A percentile compares a stretch with the other conserved stretches of the same genome.
Conservation (phyloP, 1,284 basidiomycete genomes). For the Phylloboletellus chloephorus region DNA sequence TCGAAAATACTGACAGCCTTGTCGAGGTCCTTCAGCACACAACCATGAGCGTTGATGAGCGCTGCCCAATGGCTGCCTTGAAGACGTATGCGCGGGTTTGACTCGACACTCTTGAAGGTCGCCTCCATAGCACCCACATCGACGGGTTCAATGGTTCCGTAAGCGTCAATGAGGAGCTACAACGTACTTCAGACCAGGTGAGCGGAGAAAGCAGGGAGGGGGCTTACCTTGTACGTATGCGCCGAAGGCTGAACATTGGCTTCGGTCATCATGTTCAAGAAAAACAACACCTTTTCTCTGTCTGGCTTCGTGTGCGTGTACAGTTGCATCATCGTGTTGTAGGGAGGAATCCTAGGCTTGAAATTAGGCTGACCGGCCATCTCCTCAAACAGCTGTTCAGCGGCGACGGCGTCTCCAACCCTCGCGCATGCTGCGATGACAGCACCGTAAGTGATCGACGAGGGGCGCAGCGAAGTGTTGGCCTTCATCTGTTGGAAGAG, state of each 20-base stretch:
- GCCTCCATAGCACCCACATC: constrained; percentile 73
- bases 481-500: constrained; percentile 85
- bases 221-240: constrained; percentile 86
- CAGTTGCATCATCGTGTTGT: constrained; percentile 99
- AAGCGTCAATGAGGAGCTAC: constrained; percentile 85
- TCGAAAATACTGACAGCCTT: constrained; percentile 79
- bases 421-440: constrained; percentile 92
- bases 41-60: constrained; percentile 88
- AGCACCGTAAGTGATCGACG: constrained; percentile 92
- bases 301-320: constrained; percentile 89
- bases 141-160: constrained; percentile 82
- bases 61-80: constrained; percentile 90
- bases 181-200: constrained; percentile 13
- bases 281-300: constrained; percentile 71
- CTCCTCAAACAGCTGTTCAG: constrained; percentile 80
- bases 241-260: constrained; percentile 71
- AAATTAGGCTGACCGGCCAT: constrained; percentile 77
- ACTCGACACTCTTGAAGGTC: constrained; percentile 61
- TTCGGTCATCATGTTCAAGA: constrained; percentile 65
- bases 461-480: constrained; percentile 53
- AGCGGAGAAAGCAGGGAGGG: constrained; percentile 2
- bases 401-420: constrained; percentile 84
- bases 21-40: constrained; percentile 72
- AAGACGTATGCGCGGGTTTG: constrained; percentile 51
- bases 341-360: constrained; percentile 87